phyloP scores from a whole-genome alignment of 352 stramenopile species.

The Paralagenidium karlingii region DNA sequence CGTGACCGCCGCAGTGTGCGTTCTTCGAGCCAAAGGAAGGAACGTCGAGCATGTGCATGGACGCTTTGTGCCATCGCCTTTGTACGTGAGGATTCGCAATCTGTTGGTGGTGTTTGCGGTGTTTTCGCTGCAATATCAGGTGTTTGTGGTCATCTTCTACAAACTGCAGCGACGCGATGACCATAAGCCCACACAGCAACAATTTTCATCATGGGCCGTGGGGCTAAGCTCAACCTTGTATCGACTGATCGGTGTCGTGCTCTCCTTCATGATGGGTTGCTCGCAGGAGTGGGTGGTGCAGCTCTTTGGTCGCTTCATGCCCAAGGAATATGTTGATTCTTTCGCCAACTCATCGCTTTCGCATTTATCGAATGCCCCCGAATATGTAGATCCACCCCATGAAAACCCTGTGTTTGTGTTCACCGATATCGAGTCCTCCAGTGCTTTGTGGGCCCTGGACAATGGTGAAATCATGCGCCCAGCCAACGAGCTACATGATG shows the following conservation, averaged over 20 bases:
- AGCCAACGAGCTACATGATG: conserved; percentile 43
- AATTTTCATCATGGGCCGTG: conserved; percentile 17
- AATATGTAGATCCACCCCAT: not conserved
- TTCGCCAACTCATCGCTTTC: conserved; percentile 32
- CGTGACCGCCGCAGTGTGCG: conserved; percentile 17
- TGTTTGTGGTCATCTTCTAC: conserved; percentile 24
- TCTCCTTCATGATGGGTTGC: conserved; percentile 28
- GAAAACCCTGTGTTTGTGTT: conserved; percentile 42
- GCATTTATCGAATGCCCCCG: conserved; percentile 7
- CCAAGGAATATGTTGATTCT: conserved; percentile 26
- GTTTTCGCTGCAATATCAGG: conserved; percentile 35
- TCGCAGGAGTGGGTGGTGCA: conserved; percentile 30
- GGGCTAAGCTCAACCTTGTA: conserved; percentile 25
- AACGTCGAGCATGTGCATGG: conserved; percentile 38
- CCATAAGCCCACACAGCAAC: too few species aligned
- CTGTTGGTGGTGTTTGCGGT: too few species aligned
- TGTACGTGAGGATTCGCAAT: too few species aligned
- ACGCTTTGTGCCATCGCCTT: conserved; percentile 23
- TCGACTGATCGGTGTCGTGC: conserved; percentile 19
- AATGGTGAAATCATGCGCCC: conserved; percentile 23
- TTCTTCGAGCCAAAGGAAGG: conserved; percentile 21
- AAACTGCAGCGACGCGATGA: too few species aligned
- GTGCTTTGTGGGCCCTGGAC: conserved; percentile 20
- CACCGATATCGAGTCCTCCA: conserved; percentile 57
- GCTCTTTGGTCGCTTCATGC: conserved; percentile 18